Conservation (phyloP, 305 asterid species). For the Fraxinus paxiana region DNA sequence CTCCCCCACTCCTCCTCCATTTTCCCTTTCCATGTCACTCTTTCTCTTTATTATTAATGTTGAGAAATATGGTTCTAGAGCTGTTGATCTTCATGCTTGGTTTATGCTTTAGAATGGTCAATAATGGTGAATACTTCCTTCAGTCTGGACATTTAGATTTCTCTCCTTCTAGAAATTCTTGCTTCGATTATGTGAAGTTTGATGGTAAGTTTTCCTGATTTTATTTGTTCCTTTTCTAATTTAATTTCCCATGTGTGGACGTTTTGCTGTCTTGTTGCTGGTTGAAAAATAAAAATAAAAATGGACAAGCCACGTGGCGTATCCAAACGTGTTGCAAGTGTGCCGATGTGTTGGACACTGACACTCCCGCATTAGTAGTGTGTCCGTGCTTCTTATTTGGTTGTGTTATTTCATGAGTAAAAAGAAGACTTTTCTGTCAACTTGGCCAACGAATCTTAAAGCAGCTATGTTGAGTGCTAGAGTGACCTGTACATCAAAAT, state of each 20-base stretch:
- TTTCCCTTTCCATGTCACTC: neutral
- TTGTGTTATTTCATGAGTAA: conserved; percentile 15
- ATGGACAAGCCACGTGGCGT: neutral
- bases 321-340: neutral
- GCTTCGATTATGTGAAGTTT: neutral
- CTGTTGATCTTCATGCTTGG: neutral
- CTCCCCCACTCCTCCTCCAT: neutral
- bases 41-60: neutral
- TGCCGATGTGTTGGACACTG: neutral
- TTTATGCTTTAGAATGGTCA: neutral
- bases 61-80: neutral
- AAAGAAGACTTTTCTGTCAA: conserved; percentile 20
- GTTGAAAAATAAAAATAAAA: neutral
- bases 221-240: neutral
- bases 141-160: neutral
- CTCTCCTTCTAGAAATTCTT: neutral
- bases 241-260: neutral
- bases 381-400: neutral
- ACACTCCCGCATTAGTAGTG: neutral
- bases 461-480: conserved; percentile 1
- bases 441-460: conserved; percentile 18
- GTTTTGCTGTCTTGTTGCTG: neutral
- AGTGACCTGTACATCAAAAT: neutral
- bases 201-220: neutral
- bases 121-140: neutral